Evolutionary conservation across 495 filamentous ascomycete species (phyloP).

Genomic region (Aspergillus ostianus): DNA sequence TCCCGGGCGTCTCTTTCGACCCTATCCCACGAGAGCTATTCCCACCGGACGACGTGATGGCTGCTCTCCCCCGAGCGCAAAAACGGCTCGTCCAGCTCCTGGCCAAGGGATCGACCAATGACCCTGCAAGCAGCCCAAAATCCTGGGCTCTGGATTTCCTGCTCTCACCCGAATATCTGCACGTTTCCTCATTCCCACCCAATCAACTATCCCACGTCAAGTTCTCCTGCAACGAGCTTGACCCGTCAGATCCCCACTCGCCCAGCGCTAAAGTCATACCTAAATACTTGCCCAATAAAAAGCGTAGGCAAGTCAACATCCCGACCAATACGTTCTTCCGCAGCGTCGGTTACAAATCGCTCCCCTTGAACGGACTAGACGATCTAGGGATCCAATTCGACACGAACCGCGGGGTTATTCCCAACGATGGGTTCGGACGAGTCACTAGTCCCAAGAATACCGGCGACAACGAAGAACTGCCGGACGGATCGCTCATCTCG

Average conservation of each 20-base stretch:
- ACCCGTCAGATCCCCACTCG: slow-evolving; percentile 43
- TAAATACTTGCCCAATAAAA: slow-evolving; percentile 32
- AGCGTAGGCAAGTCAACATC: slow-evolving; percentile 50
- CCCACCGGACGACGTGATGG: slow-evolving; percentile 53
- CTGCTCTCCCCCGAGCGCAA: slow-evolving; percentile 66
- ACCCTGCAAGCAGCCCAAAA: slow-evolving; percentile 48
- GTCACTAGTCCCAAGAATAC: slow-evolving; percentile 46
- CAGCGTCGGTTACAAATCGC: slow-evolving; percentile 88
- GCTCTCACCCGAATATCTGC: slow-evolving; percentile 69
- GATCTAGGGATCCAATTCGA: slow-evolving; percentile 83
- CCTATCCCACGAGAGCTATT: slow-evolving; percentile 63
- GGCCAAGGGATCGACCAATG: slow-evolving; percentile 62
- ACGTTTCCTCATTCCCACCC: slow-evolving; percentile 44
- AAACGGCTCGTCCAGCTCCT: slow-evolving; percentile 79
- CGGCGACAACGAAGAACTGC: slow-evolving; percentile 24
- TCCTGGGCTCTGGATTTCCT: slow-evolving; percentile 85
- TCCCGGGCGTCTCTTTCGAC: slow-evolving; percentile 71
- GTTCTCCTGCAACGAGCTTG: slow-evolving; percentile 63
- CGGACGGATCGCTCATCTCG: slow-evolving; percentile 39
- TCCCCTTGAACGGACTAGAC: slow-evolving; percentile 69
- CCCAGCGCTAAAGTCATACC: slow-evolving; percentile 43
- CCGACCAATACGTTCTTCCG: slow-evolving; percentile 74
- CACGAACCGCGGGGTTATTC: slow-evolving; percentile 66
- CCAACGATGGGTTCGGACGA: slow-evolving; percentile 80
- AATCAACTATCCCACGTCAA: slow-evolving; percentile 55